A percentile compares a stretch with the other conserved stretches of the same genome.
These are phyloP conservation scores for Hanseniaspora sp. DNA, from an alignment of 1,139 yeast species.

Conservation along the genomic window DNA sequence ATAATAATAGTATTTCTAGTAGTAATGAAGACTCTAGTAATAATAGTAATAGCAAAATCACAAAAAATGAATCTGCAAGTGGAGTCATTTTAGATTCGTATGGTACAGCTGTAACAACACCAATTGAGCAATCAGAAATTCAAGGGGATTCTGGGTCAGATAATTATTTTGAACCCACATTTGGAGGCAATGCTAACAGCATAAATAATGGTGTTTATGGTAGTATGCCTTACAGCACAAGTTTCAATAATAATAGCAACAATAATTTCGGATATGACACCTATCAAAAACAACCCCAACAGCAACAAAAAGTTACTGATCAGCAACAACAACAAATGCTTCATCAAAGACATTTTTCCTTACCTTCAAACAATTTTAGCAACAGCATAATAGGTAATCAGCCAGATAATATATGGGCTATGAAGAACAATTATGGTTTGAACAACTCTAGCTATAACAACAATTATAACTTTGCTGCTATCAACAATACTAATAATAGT, in stretches of 20 bases:
- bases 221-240: not conserved
- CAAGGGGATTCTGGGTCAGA: not conserved
- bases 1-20: constrained; percentile 1
- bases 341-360: constrained; percentile 11
- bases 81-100: constrained; percentile 1
- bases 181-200: not conserved
- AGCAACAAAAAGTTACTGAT: not conserved
- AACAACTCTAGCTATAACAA: not conserved
- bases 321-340: constrained; percentile 1
- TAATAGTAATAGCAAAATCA: not conserved
- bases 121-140: not conserved
- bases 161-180: constrained; percentile 7
- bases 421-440: constrained; percentile 1
- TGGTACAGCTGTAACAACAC: constrained; percentile 1
- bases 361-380: not conserved
- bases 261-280: not conserved
- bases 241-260: not conserved
- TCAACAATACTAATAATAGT: not conserved
- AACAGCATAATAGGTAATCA: not conserved
- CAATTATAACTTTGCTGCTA: not conserved
- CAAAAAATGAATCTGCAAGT: not conserved
- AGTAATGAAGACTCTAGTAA: not conserved
- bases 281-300: not conserved
- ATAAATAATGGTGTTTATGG: not conserved
- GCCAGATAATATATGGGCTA: constrained; percentile 9